A percentile compares a stretch with the other conserved stretches of the same genome.
Conservation (phyloP, 1,139 yeast species). For the Kodamaea sp. region DNA sequence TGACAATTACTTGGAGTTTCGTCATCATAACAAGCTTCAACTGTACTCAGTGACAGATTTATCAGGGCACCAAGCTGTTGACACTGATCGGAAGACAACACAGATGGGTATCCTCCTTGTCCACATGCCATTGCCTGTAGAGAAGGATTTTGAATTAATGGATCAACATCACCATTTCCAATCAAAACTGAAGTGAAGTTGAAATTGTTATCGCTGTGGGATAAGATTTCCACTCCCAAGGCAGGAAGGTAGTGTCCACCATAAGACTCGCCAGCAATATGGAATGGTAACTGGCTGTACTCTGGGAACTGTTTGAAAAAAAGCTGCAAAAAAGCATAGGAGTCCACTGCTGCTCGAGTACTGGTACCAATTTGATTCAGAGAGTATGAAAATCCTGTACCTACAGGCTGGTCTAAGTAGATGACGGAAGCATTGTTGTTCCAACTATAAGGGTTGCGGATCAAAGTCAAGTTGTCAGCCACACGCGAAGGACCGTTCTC, state of each 20-base stretch:
- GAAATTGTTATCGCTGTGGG: constrained; percentile 61
- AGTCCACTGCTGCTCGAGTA: constrained; percentile 71
- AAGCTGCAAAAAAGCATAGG: constrained; percentile 50
- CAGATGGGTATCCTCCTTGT: constrained; percentile 67
- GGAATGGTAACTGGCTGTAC: constrained; percentile 56
- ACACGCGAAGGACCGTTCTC: constrained; percentile 50
- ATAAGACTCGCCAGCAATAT: constrained; percentile 81
- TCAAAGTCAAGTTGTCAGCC: constrained; percentile 39
- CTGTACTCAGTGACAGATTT: too few species aligned
- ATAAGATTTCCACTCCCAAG: constrained; percentile 68
- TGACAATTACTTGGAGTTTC: not conserved
- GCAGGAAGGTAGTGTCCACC: constrained; percentile 84
- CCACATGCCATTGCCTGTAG: constrained; percentile 85
- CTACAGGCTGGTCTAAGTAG: constrained; percentile 47
- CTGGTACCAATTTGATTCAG: constrained; percentile 51
- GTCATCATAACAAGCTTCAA: not conserved
- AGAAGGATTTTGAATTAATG: constrained; percentile 62
- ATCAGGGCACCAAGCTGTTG: too few species aligned
- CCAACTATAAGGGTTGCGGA: constrained; percentile 43
- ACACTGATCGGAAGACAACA: too few species aligned
- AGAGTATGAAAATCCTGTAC: constrained; percentile 53
- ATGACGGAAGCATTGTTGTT: constrained; percentile 45
- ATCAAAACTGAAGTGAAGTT: constrained; percentile 67
- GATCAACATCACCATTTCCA: constrained; percentile 81
- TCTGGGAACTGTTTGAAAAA: constrained; percentile 29